A percentile compares a stretch with the other conserved stretches of the same genome.
These are phyloP conservation scores for Coniella lustricola DNA, from an alignment of 2,329 filamentous ascomycete species.

Conservation along the genomic window DNA sequence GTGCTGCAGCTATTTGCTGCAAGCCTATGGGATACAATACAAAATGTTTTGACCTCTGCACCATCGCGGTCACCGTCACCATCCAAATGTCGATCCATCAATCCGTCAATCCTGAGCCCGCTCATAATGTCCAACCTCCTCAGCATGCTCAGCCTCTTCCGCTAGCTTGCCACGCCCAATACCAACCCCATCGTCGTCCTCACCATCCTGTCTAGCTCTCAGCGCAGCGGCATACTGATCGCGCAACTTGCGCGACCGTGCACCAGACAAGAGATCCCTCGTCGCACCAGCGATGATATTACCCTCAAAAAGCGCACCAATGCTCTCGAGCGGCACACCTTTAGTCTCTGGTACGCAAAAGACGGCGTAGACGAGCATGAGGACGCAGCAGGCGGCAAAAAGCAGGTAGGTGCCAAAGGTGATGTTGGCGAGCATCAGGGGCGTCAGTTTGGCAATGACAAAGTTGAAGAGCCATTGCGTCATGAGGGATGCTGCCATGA, in stretches of 20 bases:
- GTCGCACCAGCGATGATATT: slow-evolving; percentile 14
- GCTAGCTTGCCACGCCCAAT: slow-evolving; percentile 2
- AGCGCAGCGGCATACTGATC: neutral
- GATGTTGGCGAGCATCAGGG: slow-evolving; percentile 34
- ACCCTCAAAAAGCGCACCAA: slow-evolving; percentile 12
- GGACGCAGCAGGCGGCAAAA: slow-evolving; percentile 40
- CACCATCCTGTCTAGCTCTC: neutral
- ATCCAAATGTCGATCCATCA: too few relatives aligned
- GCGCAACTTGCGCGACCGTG: slow-evolving; percentile 8
- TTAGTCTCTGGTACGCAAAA: slow-evolving; percentile 48
- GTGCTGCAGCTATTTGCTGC: too few relatives aligned
- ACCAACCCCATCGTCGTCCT: neutral
- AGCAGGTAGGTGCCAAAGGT: slow-evolving; percentile 47
- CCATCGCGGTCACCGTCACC: too few relatives aligned
- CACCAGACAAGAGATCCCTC: slow-evolving; percentile 10
- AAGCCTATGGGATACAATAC: too few relatives aligned
- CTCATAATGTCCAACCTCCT: neutral
- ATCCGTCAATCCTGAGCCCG: too few relatives aligned
- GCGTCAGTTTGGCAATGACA: slow-evolving; percentile 32
- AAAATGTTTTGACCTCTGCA: too few relatives aligned
- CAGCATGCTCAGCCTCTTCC: slow-evolving; percentile 6
- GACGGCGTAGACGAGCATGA: slow-evolving; percentile 39
- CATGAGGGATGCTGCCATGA: slow-evolving; percentile 20
- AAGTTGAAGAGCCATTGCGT: slow-evolving; percentile 32
- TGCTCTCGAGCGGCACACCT: slow-evolving; percentile 38